Percentiles rank a stretch among this genome's conserved stretches.
Conservation (phyloP, 306 rosid species). For the Ormosia emarginata region DNA sequence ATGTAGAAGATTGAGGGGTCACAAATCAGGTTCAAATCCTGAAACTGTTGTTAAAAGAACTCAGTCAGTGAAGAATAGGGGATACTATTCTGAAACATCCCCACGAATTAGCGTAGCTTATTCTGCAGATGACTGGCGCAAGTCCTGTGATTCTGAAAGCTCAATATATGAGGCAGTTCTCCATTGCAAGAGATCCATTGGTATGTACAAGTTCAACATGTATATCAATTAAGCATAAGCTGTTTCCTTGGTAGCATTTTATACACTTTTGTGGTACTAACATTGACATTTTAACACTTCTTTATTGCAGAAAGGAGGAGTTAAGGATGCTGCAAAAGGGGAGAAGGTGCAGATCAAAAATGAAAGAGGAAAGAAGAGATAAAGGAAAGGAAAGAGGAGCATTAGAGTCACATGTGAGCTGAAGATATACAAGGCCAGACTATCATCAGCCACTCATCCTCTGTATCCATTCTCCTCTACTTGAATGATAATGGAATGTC, state of each 20-base stretch:
- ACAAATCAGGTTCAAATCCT: slow-evolving; percentile 46
- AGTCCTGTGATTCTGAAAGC: slow-evolving; percentile 91
- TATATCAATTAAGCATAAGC: neutral
- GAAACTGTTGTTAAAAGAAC: slow-evolving; percentile 46
- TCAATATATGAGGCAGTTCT: slow-evolving; percentile 98
- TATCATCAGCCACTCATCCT: slow-evolving; percentile 49
- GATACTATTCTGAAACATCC: slow-evolving; percentile 54
- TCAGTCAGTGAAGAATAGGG: slow-evolving; percentile 54
- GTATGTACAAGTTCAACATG: slow-evolving; percentile 31
- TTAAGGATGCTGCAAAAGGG: slow-evolving; percentile 19
- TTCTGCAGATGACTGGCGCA: slow-evolving; percentile 69
- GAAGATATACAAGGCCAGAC: slow-evolving; percentile 31
- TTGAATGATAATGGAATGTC: slow-evolving; percentile 34
- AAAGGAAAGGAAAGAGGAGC: neutral
- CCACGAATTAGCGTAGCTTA: slow-evolving; percentile 80
- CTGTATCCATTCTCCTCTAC: slow-evolving; percentile 27
- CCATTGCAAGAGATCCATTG: slow-evolving; percentile 95
- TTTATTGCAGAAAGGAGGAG: slow-evolving; percentile 52
- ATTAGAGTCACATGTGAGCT: slow-evolving; percentile 26
- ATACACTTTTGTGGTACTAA: neutral
- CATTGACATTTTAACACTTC: neutral
- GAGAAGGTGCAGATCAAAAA: neutral
- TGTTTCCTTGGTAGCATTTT: neutral
- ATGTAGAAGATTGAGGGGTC: slow-evolving; percentile 60
- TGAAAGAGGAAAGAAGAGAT: slow-evolving; percentile 12